phyloP scores from a whole-genome alignment of 129 eudicot genomes.

The Pulicaria dysenterica region DNA sequence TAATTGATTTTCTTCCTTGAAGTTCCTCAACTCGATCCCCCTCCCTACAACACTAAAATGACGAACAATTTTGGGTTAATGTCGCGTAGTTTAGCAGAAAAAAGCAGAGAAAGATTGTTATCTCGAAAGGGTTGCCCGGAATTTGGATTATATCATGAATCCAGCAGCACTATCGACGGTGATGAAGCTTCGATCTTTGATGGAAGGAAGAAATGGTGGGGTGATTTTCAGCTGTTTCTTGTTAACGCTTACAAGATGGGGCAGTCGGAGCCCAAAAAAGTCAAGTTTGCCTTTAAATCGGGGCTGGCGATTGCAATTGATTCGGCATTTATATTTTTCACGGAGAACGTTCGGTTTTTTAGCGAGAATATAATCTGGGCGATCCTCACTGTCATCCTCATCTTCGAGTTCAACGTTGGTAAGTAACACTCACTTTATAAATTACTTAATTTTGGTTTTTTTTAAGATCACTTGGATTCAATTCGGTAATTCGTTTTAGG shows the following conservation, averaged over 20 bases:
- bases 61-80: constrained; percentile 50
- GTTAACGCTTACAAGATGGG: constrained; percentile 56
- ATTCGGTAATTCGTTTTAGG: no score
- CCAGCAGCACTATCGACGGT: background rate
- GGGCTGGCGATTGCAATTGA: constrained; percentile 71
- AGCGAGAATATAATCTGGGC: constrained; percentile 75
- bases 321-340: constrained; percentile 62
- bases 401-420: constrained; percentile 89
- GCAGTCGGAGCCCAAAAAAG: constrained; percentile 61
- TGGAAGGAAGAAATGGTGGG: constrained; percentile 32
- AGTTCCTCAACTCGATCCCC: constrained; percentile 8
- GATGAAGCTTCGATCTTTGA: constrained; percentile 5
- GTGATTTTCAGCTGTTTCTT: constrained; percentile 26
- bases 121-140: constrained; percentile 43
- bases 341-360: constrained; percentile 56
- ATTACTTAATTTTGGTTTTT: background rate
- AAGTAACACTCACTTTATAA: background rate
- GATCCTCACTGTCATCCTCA: constrained; percentile 77
- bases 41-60: constrained; percentile 31
- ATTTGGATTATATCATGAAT: constrained; percentile 35
- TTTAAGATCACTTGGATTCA: background rate
- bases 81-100: constrained; percentile 51
- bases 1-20: background rate
- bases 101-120: constrained; percentile 56
- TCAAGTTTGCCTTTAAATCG: constrained; percentile 69